A percentile compares a stretch with the other conserved stretches of the same genome.
These are phyloP conservation scores for Pichia deserticola DNA, from an alignment of 805 yeast genomes.

Conservation along the genomic window DNA sequence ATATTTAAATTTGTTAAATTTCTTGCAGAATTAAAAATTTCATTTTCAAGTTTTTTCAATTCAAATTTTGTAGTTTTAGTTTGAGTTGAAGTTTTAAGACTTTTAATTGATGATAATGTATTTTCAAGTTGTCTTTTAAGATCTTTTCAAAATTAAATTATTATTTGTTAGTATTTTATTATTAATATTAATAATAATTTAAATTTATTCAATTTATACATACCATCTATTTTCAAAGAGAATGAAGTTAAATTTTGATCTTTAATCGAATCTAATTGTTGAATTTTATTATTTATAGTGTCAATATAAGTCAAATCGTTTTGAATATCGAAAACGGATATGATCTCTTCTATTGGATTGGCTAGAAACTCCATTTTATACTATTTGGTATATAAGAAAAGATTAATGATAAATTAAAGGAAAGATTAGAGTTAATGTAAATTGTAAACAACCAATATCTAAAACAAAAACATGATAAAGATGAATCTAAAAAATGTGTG, in stretches of 20 bases:
- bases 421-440: too few relatives aligned
- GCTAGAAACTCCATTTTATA: slow-evolving; percentile 1
- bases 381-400: too few relatives aligned
- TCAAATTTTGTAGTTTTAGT: slow-evolving; percentile 21
- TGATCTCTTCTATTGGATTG: background rate
- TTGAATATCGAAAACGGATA: slow-evolving; percentile 1
- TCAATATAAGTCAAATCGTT: background rate
- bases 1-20: slow-evolving; percentile 43
- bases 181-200: too few relatives aligned
- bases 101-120: slow-evolving; percentile 3
- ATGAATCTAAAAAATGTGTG: too few relatives aligned
- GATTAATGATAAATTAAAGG: too few relatives aligned
- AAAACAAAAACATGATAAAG: too few relatives aligned
- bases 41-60: slow-evolving; percentile 32
- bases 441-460: too few relatives aligned
- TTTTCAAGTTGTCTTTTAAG: slow-evolving; percentile 6
- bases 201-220: background rate
- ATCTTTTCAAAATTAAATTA: background rate
- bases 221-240: background rate
- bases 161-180: too few relatives aligned
- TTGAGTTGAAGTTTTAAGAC: slow-evolving; percentile 1
- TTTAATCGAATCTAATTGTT: background rate
- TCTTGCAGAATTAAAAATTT: slow-evolving; percentile 45
- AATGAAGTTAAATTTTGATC: background rate
- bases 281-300: background rate